Conservation (phyloP, 768 basidiomycete species). For the Leccinum broughii region DNA sequence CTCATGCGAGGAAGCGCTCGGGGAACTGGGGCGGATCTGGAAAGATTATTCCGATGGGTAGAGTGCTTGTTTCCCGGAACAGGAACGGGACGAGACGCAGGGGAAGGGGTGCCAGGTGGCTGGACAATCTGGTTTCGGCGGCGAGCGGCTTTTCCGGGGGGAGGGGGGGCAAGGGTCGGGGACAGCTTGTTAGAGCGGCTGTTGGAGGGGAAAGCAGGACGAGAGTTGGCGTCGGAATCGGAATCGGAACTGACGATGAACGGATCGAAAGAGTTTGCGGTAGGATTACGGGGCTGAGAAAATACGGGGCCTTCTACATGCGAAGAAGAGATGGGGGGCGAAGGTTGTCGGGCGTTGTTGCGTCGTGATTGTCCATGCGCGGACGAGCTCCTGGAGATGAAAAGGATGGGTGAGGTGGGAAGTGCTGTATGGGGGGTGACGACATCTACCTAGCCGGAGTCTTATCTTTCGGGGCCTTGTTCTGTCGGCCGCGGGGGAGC, state of each 20-base stretch:
- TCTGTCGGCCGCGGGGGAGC: conserved; percentile 34
- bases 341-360: conserved; percentile 60
- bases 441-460: conserved; percentile 40
- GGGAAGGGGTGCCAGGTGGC: conserved; percentile 38
- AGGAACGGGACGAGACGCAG: conserved; percentile 45
- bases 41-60: conserved; percentile 33
- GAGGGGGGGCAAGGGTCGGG: conserved; percentile 47
- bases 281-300: conserved; percentile 32
- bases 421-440: neutral
- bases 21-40: conserved; percentile 53
- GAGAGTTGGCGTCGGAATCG: conserved; percentile 38
- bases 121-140: conserved; percentile 48
- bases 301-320: conserved; percentile 59
- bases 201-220: conserved; percentile 33
- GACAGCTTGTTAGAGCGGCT: conserved; percentile 25
- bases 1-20: conserved; percentile 34
- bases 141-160: conserved; percentile 57
- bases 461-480: conserved; percentile 46
- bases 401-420: conserved; percentile 5
- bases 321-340: conserved; percentile 59
- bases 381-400: conserved; percentile 45
- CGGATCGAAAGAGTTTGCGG: conserved; percentile 45
- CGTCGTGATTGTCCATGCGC: conserved; percentile 45
- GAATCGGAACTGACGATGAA: conserved; percentile 51
- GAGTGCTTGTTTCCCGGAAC: conserved; percentile 40